These are phyloP conservation scores for Canariomyces notabilis DNA, from an alignment of 2,329 filamentous ascomycete species.

Conservation along the genomic window DNA sequence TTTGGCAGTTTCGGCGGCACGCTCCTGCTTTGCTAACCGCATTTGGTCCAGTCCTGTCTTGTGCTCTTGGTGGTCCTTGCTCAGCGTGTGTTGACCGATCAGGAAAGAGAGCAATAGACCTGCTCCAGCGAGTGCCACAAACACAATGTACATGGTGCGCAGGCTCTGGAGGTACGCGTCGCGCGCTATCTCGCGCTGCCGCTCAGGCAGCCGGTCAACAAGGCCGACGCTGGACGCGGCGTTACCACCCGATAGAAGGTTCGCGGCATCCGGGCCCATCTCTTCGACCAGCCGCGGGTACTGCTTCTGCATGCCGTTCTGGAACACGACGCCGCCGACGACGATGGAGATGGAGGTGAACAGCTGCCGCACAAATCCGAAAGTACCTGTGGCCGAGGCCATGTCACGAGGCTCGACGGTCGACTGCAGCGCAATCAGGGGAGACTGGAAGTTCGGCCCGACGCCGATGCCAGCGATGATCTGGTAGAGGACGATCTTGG, in stretches of 20 bases:
- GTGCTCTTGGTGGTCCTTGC: conserved; percentile 52
- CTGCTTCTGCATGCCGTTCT: conserved; percentile 38
- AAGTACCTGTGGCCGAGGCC: conserved; percentile 58
- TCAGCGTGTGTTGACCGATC: conserved; percentile 46
- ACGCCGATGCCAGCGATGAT: conserved; percentile 56
- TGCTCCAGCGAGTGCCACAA: conserved; percentile 43
- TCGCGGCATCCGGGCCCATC: conserved; percentile 39
- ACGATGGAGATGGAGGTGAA: conserved; percentile 54
- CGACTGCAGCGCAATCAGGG: conserved; percentile 59
- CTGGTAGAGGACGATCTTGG: conserved; percentile 50
- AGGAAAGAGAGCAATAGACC: conserved; percentile 45
- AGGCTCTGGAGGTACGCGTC: conserved; percentile 46
- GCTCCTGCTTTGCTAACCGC: conserved; percentile 26
- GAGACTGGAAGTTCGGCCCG: conserved; percentile 59
- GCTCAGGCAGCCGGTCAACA: conserved; percentile 46
- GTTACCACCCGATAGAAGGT: conserved; percentile 51
- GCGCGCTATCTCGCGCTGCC: conserved; percentile 39
- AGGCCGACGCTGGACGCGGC: conserved; percentile 57
- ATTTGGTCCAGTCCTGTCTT: conserved; percentile 50
- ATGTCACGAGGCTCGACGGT: conserved; percentile 56
- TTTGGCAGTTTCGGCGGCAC: conserved; percentile 14
- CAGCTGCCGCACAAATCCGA: conserved; percentile 55
- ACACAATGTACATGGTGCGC: conserved; percentile 55
- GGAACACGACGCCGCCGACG: conserved; percentile 43
- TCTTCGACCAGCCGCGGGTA: conserved; percentile 24